A percentile compares a stretch with the other conserved stretches of the same genome.
These are phyloP conservation scores for Colletotrichum spinosum DNA, from an alignment of 2,329 filamentous ascomycete species.

Conservation along the genomic window DNA sequence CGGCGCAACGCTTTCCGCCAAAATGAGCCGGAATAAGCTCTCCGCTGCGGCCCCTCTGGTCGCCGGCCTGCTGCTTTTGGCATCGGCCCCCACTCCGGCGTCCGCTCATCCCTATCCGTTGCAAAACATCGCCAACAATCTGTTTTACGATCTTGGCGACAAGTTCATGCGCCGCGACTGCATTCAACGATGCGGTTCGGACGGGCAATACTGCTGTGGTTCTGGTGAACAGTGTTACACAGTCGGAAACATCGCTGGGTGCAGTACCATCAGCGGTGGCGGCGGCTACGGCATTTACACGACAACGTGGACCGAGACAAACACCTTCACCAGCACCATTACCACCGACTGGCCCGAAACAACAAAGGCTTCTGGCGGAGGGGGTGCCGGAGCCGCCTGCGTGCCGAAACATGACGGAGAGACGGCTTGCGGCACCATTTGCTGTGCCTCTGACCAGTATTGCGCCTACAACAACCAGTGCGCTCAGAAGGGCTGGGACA, in stretches of 20 bases:
- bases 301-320: conserved; percentile 71
- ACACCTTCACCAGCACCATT: conserved; percentile 69
- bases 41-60: conserved; percentile 33
- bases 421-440: conserved; percentile 74
- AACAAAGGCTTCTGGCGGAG: conserved; percentile 49
- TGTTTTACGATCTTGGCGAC: conserved; percentile 59
- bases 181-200: conserved; percentile 64
- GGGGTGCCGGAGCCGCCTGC: conserved; percentile 55
- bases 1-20: conserved; percentile 39
- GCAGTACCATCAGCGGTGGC: conserved; percentile 51
- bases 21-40: conserved; percentile 28
- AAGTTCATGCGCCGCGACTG: conserved; percentile 64
- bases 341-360: conserved; percentile 61
- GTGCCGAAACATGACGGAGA: conserved; percentile 64
- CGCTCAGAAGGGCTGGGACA: conserved; percentile 51
- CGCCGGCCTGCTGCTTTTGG: conserved; percentile 51
- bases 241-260: conserved; percentile 61
- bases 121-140: conserved; percentile 50
- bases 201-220: conserved; percentile 68
- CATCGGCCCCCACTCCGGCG: conserved; percentile 46
- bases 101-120: conserved; percentile 60
- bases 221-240: conserved; percentile 64
- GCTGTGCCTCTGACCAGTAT: conserved; percentile 77
- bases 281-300: conserved; percentile 55
- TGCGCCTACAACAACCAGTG: conserved; percentile 72